Evolutionary conservation across 768 basidiomycete species (phyloP), one percentile per base, ranked within the genome.

Genomic region (Pleurotus djamor): DNA sequence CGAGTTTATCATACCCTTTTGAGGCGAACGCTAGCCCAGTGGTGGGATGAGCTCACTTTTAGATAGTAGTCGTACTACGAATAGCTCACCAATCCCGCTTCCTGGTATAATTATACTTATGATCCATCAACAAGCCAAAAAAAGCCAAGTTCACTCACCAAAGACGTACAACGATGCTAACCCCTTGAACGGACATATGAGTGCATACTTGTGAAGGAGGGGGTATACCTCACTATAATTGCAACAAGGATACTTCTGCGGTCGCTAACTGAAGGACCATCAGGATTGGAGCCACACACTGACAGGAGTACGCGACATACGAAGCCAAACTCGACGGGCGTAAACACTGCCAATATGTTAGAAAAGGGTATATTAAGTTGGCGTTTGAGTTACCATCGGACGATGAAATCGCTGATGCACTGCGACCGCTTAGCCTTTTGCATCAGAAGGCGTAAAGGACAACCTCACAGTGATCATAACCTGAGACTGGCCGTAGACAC

Each of bases 351-450:
- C 43, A 12, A 16, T 16, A 4, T 17, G 21, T 60, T 35, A 63
- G 21, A 21, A 21, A 32, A 28, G 34, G 34, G 5, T 16, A 4
- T 9, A 35, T 5, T 34, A 47, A 28, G 32, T 17, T 38, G 21
- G 4, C 21, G 21, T 34, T 17, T 17, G n/a, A 62, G 66, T 47
- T 60, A 75, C 75, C 64, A 63, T 67, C 74, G 52, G 51, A 76
- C 67, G 50, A 71, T 64, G 36, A 67, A 52, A 52, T 74, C 72
- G 57, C 69, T 73, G 45, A 67, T 60, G 59, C 63, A 61, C 72
- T 73, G n/a, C n/a, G 6, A 61, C 50, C 21, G 43, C 14, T 45
- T 56, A 14, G 45, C 44, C 17, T 32, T 33, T 28, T 28, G 9
- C 35, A 37, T 38, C 3, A 9, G 14, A 32, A 33, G 33, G 38